Conservation (phyloP, 2,329 filamentous ascomycete species). For the Allantophomopsis lycopodina region DNA sequence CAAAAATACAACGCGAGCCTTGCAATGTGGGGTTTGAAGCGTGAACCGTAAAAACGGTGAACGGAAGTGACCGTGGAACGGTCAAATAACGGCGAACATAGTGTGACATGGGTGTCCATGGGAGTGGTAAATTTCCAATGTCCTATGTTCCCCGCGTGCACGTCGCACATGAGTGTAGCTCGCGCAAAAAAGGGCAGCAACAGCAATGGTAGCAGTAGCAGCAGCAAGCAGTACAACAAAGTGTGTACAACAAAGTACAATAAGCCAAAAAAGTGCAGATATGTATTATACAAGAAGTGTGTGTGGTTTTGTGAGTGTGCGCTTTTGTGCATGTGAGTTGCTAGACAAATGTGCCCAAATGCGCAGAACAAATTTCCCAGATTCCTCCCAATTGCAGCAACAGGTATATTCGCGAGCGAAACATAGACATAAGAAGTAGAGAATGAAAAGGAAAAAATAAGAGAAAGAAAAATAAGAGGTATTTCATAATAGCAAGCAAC, state of each 20-base stretch:
- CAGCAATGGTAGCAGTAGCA: constrained; percentile 4
- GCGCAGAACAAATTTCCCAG: constrained; percentile 3
- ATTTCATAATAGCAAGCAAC: constrained; percentile 14
- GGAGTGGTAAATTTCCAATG: no score
- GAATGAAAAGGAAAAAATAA: no score
- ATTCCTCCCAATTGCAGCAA: constrained; percentile 6
- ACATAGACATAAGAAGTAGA: no score
- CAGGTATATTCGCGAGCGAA: constrained; percentile 11
- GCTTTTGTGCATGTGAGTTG: neutral
- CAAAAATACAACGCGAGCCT: no score
- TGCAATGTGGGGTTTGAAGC: no score
- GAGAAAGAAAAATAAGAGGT: constrained; percentile 6
- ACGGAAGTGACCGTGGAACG: no score
- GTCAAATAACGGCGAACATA: no score
- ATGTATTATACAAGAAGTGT: constrained; percentile 21
- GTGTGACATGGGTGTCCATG: no score
- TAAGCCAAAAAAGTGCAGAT: constrained; percentile 13
- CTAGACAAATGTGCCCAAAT: constrained; percentile 10
- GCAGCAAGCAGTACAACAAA: constrained; percentile 5
- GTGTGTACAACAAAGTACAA: neutral
- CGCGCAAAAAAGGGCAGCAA: constrained; percentile 5
- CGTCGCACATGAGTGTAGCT: neutral
- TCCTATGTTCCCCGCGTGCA: no score
- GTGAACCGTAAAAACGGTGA: no score
- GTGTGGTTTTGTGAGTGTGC: no score